A percentile compares a stretch with the other conserved stretches of the same genome.
phyloP scores from a whole-genome alignment of 2,329 filamentous ascomycete species.

The Pseudogymnoascus sp. region DNA sequence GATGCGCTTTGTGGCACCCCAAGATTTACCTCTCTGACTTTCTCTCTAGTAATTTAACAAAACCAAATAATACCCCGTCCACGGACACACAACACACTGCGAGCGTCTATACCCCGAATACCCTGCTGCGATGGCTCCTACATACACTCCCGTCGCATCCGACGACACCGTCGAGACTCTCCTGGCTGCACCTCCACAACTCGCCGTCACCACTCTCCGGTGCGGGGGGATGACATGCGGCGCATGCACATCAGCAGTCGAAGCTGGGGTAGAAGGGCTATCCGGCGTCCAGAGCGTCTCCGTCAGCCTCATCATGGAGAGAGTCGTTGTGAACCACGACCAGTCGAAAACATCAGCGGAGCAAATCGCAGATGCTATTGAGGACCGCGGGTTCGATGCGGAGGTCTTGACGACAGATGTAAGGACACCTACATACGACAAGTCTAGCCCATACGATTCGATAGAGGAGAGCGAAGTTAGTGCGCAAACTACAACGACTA shows the following conservation, averaged over 20 bases:
- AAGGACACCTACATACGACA: slow-evolving; percentile 41
- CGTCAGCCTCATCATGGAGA: slow-evolving; percentile 88
- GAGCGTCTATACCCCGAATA: not conserved
- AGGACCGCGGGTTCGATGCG: slow-evolving; percentile 87
- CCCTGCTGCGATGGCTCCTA: slow-evolving; percentile 21
- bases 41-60: not conserved
- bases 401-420: slow-evolving; percentile 78
- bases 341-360: slow-evolving; percentile 65
- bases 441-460: slow-evolving; percentile 28
- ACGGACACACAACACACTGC: not conserved
- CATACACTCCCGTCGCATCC: slow-evolving; percentile 19
- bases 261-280: slow-evolving; percentile 78
- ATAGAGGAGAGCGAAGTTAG: slow-evolving; percentile 24
- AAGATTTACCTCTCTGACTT: not conserved
- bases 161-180: slow-evolving; percentile 9
- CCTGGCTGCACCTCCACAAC: slow-evolving; percentile 41
- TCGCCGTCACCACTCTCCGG: slow-evolving; percentile 85
- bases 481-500: slow-evolving; percentile 48
- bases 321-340: slow-evolving; percentile 90
- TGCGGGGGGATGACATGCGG: slow-evolving; percentile 91
- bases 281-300: slow-evolving; percentile 79
- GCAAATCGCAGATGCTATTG: slow-evolving; percentile 73
- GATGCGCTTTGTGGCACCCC: not conserved
- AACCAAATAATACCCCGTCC: not conserved
- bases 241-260: slow-evolving; percentile 90